Percentiles rank a stretch among this genome's conserved stretches.
Evolutionary conservation across 768 basidiomycete species (phyloP).

Genomic region (Suillus americanus): DNA sequence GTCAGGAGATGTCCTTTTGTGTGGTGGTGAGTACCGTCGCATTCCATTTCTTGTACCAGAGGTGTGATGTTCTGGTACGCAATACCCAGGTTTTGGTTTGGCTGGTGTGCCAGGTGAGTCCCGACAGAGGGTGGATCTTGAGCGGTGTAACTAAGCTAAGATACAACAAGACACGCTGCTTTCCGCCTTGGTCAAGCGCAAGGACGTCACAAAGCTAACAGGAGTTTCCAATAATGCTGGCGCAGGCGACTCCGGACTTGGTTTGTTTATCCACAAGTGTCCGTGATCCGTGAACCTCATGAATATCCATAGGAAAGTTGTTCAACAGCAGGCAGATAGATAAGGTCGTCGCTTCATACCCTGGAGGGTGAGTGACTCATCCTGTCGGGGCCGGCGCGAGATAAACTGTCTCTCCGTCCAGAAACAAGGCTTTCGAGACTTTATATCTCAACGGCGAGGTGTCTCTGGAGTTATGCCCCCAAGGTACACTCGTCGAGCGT

Average conservation of each 20-base stretch:
- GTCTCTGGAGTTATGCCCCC: slow-evolving; percentile 85
- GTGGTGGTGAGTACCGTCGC: slow-evolving; percentile 63
- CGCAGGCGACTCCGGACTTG: slow-evolving; percentile 65
- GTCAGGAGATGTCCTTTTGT: slow-evolving; percentile 75
- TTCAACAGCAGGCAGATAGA: slow-evolving; percentile 72
- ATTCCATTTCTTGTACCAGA: slow-evolving; percentile 3
- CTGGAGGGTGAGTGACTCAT: slow-evolving; percentile 62
- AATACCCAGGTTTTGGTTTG: slow-evolving; percentile 73
- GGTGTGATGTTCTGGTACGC: neutral
- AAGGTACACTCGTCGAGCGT: slow-evolving; percentile 88
- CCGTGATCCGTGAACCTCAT: neutral
- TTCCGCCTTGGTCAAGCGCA: slow-evolving; percentile 68
- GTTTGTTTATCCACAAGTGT: slow-evolving; percentile 32
- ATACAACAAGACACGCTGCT: slow-evolving; percentile 73
- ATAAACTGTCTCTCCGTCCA: slow-evolving; percentile 28
- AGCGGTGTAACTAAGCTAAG: neutral
- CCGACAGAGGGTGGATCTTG: neutral
- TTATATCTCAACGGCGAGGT: slow-evolving; percentile 81
- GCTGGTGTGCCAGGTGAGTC: slow-evolving; percentile 81
- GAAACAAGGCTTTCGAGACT: slow-evolving; percentile 84
- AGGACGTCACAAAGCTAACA: slow-evolving; percentile 71
- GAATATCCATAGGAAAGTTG: slow-evolving; percentile 55
- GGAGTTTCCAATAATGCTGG: slow-evolving; percentile 92
- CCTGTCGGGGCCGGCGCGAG: neutral
- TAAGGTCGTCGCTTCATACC: slow-evolving; percentile 88